These are phyloP conservation scores for Diphasiastrum complanatum DNA, from an alignment of 83 land plant genomes.

Conservation along the genomic window DNA sequence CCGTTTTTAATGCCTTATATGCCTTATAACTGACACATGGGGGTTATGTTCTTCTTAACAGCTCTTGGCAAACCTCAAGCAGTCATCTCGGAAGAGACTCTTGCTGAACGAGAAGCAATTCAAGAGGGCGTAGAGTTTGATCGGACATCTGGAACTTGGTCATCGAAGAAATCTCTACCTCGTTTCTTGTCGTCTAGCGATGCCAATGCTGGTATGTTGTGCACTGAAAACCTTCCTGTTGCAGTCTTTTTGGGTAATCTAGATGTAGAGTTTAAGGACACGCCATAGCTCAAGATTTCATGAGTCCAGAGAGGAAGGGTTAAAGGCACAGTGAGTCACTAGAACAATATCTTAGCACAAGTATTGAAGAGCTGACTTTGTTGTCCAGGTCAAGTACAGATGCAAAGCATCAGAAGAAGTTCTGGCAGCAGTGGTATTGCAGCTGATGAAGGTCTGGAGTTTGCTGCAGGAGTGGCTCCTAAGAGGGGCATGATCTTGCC, in stretches of 20 bases:
- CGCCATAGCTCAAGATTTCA: too few species aligned
- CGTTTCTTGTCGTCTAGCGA: neutral
- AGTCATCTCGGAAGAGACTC: conserved; percentile 26
- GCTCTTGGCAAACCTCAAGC: conserved; percentile 31
- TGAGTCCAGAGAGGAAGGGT: too few species aligned
- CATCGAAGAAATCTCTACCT: neutral
- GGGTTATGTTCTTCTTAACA: neutral
- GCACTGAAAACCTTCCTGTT: too few species aligned
- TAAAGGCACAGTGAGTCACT: too few species aligned
- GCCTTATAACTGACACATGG: neutral
- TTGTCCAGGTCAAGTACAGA: neutral
- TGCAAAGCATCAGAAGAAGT: neutral
- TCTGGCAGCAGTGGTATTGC: neutral
- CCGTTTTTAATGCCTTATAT: neutral
- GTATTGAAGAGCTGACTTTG: too few species aligned
- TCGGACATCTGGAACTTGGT: neutral
- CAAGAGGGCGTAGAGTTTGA: conserved; percentile 9
- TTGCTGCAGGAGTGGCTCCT: neutral
- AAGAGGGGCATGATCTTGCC: conserved; percentile 23
- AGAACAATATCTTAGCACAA: too few species aligned
- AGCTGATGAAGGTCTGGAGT: neutral
- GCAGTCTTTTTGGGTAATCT: too few species aligned
- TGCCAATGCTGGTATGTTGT: too few species aligned
- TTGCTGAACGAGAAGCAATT: conserved; percentile 19
- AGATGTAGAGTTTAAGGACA: too few species aligned